phyloP scores from a whole-genome alignment of 257 asterid genomes.

The Handroanthus guayacan region DNA sequence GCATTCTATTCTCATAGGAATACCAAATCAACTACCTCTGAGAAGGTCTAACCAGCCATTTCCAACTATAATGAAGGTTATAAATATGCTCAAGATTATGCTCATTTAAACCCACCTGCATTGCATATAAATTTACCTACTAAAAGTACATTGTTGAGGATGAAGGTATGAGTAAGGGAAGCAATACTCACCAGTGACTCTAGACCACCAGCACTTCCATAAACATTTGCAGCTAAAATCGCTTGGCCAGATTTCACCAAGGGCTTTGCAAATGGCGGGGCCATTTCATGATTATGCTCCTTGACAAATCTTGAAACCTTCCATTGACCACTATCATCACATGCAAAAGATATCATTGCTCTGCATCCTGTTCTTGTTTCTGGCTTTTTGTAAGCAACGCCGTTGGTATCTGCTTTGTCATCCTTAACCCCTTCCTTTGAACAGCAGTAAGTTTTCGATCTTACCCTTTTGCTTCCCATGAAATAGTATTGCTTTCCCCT shows the following conservation, averaged over 20 bases:
- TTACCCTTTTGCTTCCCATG: slow-evolving; percentile 66
- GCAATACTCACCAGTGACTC: slow-evolving; percentile 54
- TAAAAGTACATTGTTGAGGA: too few relatives aligned
- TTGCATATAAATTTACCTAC: too few relatives aligned
- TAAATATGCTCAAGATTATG: slow-evolving; percentile 8
- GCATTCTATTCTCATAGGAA: slow-evolving; percentile 1
- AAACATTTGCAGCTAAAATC: slow-evolving; percentile 57
- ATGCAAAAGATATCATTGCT: slow-evolving; percentile 70
- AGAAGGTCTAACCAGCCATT: neutral
- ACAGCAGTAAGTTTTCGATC: slow-evolving; percentile 71
- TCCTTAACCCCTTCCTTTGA: slow-evolving; percentile 76
- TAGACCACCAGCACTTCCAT: slow-evolving; percentile 55
- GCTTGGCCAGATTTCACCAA: slow-evolving; percentile 67
- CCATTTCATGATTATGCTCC: slow-evolving; percentile 83
- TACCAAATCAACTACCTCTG: neutral
- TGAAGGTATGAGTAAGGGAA: slow-evolving; percentile 12
- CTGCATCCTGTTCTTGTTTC: slow-evolving; percentile 78
- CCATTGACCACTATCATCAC: slow-evolving; percentile 67
- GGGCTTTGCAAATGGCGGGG: slow-evolving; percentile 63
- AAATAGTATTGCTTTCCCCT: slow-evolving; percentile 77
- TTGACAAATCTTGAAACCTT: slow-evolving; percentile 63
- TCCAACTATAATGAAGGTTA: slow-evolving; percentile 19
- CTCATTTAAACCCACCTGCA: slow-evolving; percentile 9
- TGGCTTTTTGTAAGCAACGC: slow-evolving; percentile 54
- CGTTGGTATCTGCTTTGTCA: slow-evolving; percentile 48